phyloP scores from a whole-genome alignment of 768 basidiomycete species.

The Macrolepiota dolichaula region DNA sequence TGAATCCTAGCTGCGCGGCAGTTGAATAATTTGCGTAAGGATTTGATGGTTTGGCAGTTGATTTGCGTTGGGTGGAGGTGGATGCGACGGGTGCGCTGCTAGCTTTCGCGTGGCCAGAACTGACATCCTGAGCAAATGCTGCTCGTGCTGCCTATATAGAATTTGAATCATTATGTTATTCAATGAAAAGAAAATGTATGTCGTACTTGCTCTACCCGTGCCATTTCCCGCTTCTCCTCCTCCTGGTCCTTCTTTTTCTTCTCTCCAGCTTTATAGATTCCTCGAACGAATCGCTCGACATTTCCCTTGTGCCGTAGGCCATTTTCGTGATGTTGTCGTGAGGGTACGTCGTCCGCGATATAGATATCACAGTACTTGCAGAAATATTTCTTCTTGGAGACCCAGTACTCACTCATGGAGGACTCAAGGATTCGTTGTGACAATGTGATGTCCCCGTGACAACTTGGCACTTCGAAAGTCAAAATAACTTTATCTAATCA shows the following conservation, averaged over 20 bases:
- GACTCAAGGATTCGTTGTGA: neutral
- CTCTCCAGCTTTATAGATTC: constrained; percentile 91
- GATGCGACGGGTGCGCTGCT: constrained; percentile 28
- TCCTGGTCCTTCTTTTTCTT: constrained; percentile 81
- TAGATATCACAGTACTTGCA: constrained; percentile 98
- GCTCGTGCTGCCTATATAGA: constrained; percentile 71
- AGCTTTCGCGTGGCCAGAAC: constrained; percentile 57
- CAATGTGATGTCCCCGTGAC: neutral
- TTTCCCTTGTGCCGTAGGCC: constrained; percentile 94
- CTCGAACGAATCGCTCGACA: constrained; percentile 86
- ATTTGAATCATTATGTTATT: neutral
- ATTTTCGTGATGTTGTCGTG: constrained; percentile 86
- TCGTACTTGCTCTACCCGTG: constrained; percentile 73
- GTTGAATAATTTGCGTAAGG: constrained; percentile 87
- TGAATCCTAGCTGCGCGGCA: constrained; percentile 77
- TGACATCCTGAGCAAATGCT: constrained; percentile 75
- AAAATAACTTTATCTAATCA: no score
- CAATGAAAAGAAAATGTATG: neutral
- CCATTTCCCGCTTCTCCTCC: constrained; percentile 88
- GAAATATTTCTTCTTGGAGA: constrained; percentile 87
- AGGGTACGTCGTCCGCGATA: constrained; percentile 95
- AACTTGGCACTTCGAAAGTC: no score
- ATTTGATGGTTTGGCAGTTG: constrained; percentile 50
- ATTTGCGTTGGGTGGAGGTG: constrained; percentile 35
- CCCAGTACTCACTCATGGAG: constrained; percentile 89